These are phyloP conservation scores for Solanum corneliomulleri DNA, from an alignment of 257 asterid species.

Conservation along the genomic window DNA sequence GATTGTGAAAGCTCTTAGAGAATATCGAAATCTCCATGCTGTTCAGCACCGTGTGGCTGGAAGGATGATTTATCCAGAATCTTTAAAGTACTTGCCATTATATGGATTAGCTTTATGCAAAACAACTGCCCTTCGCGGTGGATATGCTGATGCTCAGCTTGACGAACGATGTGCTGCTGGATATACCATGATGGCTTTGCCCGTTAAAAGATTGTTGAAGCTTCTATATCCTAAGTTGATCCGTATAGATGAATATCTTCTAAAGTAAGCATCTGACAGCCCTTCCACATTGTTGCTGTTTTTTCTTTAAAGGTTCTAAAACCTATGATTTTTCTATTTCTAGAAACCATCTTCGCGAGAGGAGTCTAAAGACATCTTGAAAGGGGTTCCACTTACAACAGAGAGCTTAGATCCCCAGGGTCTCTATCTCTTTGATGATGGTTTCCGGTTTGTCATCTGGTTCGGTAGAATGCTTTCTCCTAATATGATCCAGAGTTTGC, in stretches of 20 bases:
- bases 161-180: slow-evolving; percentile 77
- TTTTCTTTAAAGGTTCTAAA: slow-evolving; percentile 8
- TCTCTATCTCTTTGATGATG: slow-evolving; percentile 80
- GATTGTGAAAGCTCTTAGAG: slow-evolving; percentile 84
- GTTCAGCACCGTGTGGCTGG: slow-evolving; percentile 86
- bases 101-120: slow-evolving; percentile 65
- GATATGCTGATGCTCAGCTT: slow-evolving; percentile 68
- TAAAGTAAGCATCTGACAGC: slow-evolving; percentile 25
- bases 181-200: slow-evolving; percentile 71
- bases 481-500: slow-evolving; percentile 53
- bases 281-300: slow-evolving; percentile 2
- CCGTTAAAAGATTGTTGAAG: slow-evolving; percentile 57
- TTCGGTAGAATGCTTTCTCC: slow-evolving; percentile 83
- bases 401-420: slow-evolving; percentile 88
- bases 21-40: slow-evolving; percentile 85
- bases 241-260: slow-evolving; percentile 55
- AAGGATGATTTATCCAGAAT: slow-evolving; percentile 88
- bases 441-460: slow-evolving; percentile 87
- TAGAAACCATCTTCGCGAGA: slow-evolving; percentile 33
- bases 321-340: not conserved
- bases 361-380: slow-evolving; percentile 30
- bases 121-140: slow-evolving; percentile 85
- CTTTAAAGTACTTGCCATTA: slow-evolving; percentile 56
- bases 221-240: slow-evolving; percentile 66
- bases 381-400: slow-evolving; percentile 68